phyloP scores from a whole-genome alignment of 305 asterid species.

The Ajuga reptans region DNA sequence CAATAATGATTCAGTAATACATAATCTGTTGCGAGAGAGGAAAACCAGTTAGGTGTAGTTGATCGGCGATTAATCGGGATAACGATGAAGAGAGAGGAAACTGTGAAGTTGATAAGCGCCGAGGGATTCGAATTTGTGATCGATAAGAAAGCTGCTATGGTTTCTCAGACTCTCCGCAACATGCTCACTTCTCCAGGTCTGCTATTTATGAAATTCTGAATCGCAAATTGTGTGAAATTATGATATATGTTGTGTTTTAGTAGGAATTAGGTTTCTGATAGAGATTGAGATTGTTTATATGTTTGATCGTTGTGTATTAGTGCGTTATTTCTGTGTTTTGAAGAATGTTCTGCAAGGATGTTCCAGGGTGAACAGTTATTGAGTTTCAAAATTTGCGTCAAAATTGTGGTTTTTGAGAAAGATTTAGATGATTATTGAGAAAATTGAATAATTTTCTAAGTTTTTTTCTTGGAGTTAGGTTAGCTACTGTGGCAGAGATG shows the following conservation, averaged over 20 bases:
- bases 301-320: background rate
- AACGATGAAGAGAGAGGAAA: conserved; percentile 65
- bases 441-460: background rate
- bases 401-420: background rate
- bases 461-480: background rate
- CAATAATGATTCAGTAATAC: background rate
- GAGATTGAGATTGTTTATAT: background rate
- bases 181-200: conserved; percentile 99
- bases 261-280: background rate
- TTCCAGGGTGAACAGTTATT: background rate
- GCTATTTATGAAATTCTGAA: background rate
- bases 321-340: background rate
- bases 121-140: conserved; percentile 88
- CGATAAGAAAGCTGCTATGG: conserved; percentile 91
- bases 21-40: background rate
- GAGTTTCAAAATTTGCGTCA: background rate
- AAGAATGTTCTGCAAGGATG: background rate
- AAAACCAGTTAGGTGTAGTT: conserved; percentile 10
- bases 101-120: conserved; percentile 84
- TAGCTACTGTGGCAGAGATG: background rate
- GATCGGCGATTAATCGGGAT: conserved; percentile 19
- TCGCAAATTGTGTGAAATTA: background rate
- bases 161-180: conserved; percentile 92
- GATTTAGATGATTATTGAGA: background rate
- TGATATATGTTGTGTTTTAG: background rate